Conservation (phyloP, 2,329 filamentous ascomycete species). For the Biscogniauxia sp. region DNA sequence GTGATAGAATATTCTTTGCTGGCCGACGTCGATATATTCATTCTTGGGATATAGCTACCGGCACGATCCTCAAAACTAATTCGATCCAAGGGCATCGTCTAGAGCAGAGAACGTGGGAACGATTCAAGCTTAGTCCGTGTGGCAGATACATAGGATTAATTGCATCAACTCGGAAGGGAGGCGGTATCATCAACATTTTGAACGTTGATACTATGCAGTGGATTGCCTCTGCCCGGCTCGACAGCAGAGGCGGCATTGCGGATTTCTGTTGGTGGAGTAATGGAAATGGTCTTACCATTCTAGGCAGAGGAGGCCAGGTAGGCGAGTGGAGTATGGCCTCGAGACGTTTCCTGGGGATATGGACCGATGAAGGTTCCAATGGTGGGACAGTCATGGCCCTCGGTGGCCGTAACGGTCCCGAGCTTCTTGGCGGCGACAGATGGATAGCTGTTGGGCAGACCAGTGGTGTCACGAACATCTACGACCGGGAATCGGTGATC, state of each 20-base stretch:
- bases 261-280: conserved; percentile 94
- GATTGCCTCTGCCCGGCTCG: conserved; percentile 77
- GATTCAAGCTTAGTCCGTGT: conserved; percentile 82
- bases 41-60: conserved; percentile 83
- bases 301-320: conserved; percentile 83
- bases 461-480: conserved; percentile 88
- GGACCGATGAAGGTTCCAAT: conserved; percentile 87
- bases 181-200: conserved; percentile 83
- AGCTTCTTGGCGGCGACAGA: conserved; percentile 69
- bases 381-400: conserved; percentile 80
- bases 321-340: conserved; percentile 79
- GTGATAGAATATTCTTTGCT: conserved; percentile 81
- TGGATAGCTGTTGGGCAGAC: conserved; percentile 88
- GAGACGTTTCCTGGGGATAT: conserved; percentile 71
- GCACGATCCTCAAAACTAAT: conserved; percentile 77
- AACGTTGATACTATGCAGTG: conserved; percentile 81
- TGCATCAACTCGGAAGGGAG: conserved; percentile 77
- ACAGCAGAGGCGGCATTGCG: conserved; percentile 78
- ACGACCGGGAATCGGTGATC: conserved; percentile 72
- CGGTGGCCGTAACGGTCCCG: conserved; percentile 65
- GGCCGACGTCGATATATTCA: conserved; percentile 91
- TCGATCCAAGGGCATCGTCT: conserved; percentile 71
- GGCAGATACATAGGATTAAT: conserved; percentile 82
- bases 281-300: conserved; percentile 76
- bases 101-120: conserved; percentile 88